A percentile compares a stretch with the other conserved stretches of the same genome.
phyloP scores from a whole-genome alignment of 2,329 filamentous ascomycete species.

The Xylaria sp. region DNA sequence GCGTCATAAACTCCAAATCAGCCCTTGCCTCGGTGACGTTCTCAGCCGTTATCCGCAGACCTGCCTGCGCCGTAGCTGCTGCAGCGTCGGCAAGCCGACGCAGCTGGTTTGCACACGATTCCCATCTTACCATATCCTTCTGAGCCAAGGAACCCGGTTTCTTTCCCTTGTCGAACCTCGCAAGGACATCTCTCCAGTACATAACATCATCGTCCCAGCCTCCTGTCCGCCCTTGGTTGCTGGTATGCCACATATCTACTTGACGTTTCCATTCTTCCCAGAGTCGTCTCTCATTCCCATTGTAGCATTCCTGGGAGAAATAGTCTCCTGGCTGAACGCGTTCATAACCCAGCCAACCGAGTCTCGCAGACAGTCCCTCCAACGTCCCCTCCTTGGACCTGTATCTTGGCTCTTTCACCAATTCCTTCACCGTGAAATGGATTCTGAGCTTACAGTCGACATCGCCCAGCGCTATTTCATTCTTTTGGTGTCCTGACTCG shows the following conservation, averaged over 20 bases:
- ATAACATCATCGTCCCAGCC: constrained; percentile 13
- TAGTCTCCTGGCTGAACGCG: constrained; percentile 2
- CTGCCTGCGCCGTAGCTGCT: constrained; percentile 7
- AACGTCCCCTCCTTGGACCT: constrained; percentile 1
- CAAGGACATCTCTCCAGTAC: constrained; percentile 10
- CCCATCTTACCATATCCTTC: constrained; percentile 12
- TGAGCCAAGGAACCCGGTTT: background rate
- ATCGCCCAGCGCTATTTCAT: background rate
- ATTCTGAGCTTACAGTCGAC: constrained; percentile 2
- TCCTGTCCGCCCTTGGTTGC: constrained; percentile 1
- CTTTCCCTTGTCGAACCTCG: constrained; percentile 8
- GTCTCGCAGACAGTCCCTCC: constrained; percentile 6
- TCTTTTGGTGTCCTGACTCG: background rate
- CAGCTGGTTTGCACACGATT: constrained; percentile 1
- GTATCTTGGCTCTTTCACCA: constrained; percentile 7
- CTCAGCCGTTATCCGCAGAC: background rate
- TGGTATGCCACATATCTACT: constrained; percentile 11
- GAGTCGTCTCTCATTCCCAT: constrained; percentile 3
- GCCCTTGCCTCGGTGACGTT: constrained; percentile 3
- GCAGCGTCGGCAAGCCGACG: constrained; percentile 3
- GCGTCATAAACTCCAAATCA: constrained; percentile 6
- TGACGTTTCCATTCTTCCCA: constrained; percentile 17
- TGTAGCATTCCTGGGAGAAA: constrained; percentile 9
- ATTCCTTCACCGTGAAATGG: constrained; percentile 9
- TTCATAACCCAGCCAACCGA: constrained; percentile 11